Evolutionary conservation across 2,329 filamentous ascomycete genomes (phyloP).

Genomic region (Delphinella strobiligena): DNA sequence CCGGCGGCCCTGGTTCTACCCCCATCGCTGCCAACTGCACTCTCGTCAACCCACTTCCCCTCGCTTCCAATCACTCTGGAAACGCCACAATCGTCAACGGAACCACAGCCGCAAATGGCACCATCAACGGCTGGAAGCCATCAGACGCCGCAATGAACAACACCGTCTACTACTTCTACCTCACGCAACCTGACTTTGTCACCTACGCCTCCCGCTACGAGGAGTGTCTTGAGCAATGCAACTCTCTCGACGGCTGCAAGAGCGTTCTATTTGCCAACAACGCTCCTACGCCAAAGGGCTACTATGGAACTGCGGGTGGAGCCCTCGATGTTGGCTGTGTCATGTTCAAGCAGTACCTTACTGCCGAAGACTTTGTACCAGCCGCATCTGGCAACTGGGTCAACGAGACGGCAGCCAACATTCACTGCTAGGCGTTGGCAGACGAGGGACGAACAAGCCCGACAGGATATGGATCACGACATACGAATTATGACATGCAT

Average conservation of each 20-base stretch:
- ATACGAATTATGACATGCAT: not conserved
- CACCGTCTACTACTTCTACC: slow-evolving; percentile 23
- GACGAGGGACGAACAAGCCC: not conserved
- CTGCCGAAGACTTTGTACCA: slow-evolving; percentile 18
- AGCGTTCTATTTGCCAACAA: slow-evolving; percentile 25
- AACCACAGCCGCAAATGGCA: slow-evolving; percentile 10
- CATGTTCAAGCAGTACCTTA: slow-evolving; percentile 21
- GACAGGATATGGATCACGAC: not conserved
- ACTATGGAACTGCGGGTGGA: slow-evolving; percentile 21
- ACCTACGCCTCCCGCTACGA: slow-evolving; percentile 12
- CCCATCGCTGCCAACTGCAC: slow-evolving; percentile 26
- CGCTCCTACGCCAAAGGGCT: slow-evolving; percentile 23
- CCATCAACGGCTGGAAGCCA: slow-evolving; percentile 16
- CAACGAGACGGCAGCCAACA: slow-evolving; percentile 20
- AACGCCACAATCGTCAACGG: slow-evolving; percentile 13
- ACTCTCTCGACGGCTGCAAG: slow-evolving; percentile 26
- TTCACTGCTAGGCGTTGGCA: slow-evolving; percentile 16
- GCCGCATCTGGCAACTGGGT: slow-evolving; percentile 21
- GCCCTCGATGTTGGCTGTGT: slow-evolving; percentile 23
- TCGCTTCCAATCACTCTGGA: slow-evolving; percentile 4
- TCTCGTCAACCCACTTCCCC: slow-evolving; percentile 19
- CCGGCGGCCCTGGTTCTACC: slow-evolving; percentile 22
- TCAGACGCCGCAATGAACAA: slow-evolving; percentile 15
- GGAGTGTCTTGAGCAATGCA: slow-evolving; percentile 29
- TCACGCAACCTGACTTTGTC: slow-evolving; percentile 13